Evolutionary conservation across 352 stramenopile species (phyloP), one percentile per base, ranked within the genome.

Genomic region (Globisporangium middletonii): DNA sequence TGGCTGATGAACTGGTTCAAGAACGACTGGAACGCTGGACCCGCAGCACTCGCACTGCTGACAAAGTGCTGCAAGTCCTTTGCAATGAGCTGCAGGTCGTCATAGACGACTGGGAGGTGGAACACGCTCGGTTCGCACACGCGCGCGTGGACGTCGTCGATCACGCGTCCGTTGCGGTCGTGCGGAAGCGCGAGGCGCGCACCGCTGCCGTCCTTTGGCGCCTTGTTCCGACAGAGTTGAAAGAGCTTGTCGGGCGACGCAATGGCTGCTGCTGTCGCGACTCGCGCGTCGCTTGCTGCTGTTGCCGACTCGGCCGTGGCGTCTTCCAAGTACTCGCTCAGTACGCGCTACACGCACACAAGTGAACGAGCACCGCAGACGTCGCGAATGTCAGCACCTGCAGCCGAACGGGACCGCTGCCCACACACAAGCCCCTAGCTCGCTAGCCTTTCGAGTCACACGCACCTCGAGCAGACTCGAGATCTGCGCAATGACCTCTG

Each of bases 61-160:
- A 77, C 71, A 12, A 86, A 73, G 45, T 83, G 71, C 53, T 86
- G 65, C 37, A 93, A 48, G 33, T 89, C 76, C 41, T 75, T 83
- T 4, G 74, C 64, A 28, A 91, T 82, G 23, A 71, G 57, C 49
- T 87, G 66, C 41, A 94, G 38, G 48, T 92, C 83, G 33, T 86
- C 67, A 60, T 91, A 89, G 5, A 89, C 81, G 2, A 86, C 68
- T 2, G 81, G 78, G 19, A 94, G 64, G 45, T 91, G 80, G 47
- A 90, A 94, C 16, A 91, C 71, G 43, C 79, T 92, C 0, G 77
- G 67, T 19, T 89, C 79, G 41, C 83, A 93, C 30, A 91, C 79
- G 2, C 77, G 69, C 0, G 59, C 63, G 30, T 65, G 55, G 23
- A 63, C 62, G 6, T 72, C 62, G 28, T 75, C 60, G 18, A 67